phyloP scores from a whole-genome alignment of 2,329 filamentous ascomycete species.

The Myriangium duriaei region DNA sequence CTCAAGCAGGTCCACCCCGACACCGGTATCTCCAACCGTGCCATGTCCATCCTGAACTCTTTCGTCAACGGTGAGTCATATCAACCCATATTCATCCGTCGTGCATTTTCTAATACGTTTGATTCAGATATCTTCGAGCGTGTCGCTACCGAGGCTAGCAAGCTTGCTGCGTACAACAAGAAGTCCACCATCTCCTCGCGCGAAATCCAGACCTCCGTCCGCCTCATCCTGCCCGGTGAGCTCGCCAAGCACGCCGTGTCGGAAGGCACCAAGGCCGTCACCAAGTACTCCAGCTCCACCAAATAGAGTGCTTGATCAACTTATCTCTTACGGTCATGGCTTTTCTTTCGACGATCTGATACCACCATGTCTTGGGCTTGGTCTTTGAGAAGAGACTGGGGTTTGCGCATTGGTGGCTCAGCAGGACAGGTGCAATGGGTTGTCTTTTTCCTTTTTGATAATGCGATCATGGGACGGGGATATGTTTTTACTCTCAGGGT shows the following conservation, averaged over 20 bases:
- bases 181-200: constrained; percentile 99
- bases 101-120: constrained; percentile 11
- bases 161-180: constrained; percentile 99
- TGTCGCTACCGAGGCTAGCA: constrained; percentile 94
- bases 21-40: constrained; percentile 99
- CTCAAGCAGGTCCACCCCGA: constrained; percentile 99
- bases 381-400: constrained; percentile 4
- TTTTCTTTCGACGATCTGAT: constrained; percentile 14
- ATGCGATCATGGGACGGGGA: constrained; percentile 40
- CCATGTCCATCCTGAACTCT: constrained; percentile 99
- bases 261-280: constrained; percentile 98
- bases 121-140: constrained; percentile 93
- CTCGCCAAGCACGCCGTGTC: constrained; percentile 99
- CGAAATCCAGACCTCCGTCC: constrained; percentile 98
- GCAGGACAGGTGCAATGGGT: constrained; percentile 11
- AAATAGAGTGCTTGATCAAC: constrained; percentile 59
- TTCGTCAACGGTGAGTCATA: constrained; percentile 81
- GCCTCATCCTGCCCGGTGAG: constrained; percentile 95
- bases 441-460: constrained; percentile 32
- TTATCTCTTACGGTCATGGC: constrained; percentile 9
- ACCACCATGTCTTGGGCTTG: constrained; percentile 10
- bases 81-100: constrained; percentile 14
- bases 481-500: constrained; percentile 18
- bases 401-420: constrained; percentile 10
- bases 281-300: constrained; percentile 99